Evolutionary conservation across 495 filamentous ascomycete genomes (phyloP).

Genomic region (Penicillium soppii): DNA sequence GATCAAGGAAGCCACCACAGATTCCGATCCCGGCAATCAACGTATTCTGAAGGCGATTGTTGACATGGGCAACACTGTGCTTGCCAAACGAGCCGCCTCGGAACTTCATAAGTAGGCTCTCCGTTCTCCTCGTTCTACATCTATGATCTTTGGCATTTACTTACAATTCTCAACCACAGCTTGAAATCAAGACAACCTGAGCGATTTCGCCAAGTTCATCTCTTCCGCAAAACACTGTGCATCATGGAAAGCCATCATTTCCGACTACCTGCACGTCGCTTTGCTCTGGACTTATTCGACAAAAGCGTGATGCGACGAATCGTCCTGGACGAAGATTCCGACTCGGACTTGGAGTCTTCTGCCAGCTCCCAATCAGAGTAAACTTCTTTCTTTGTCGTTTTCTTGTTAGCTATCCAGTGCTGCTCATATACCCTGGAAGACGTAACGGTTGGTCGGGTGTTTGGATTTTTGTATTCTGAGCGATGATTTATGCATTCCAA

Average conservation of each 20-base stretch:
- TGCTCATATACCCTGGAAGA: slow-evolving; percentile 7
- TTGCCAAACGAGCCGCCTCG: slow-evolving; percentile 71
- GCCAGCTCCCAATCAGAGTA: slow-evolving; percentile 21
- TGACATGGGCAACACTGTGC: slow-evolving; percentile 86
- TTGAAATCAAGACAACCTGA: slow-evolving; percentile 65
- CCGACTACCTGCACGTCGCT: slow-evolving; percentile 76
- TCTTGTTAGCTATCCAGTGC: not conserved
- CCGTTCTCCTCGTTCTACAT: not conserved
- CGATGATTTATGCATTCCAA: slow-evolving; percentile 11
- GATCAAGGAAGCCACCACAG: slow-evolving; percentile 49
- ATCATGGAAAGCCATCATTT: slow-evolving; percentile 91
- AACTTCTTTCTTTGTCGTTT: slow-evolving; percentile 8
- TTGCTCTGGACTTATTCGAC: slow-evolving; percentile 92
- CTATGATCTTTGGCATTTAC: not conserved
- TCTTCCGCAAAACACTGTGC: slow-evolving; percentile 81
- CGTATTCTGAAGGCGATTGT: slow-evolving; percentile 75
- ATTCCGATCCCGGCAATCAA: slow-evolving; percentile 66
- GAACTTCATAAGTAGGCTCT: slow-evolving; percentile 61
- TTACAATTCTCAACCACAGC: slow-evolving; percentile 34
- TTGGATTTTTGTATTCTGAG: slow-evolving; percentile 5
- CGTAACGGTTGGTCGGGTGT: slow-evolving; percentile 4
- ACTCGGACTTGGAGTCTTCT: slow-evolving; percentile 38
- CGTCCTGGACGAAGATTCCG: slow-evolving; percentile 65
- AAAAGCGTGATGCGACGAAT: slow-evolving; percentile 80
- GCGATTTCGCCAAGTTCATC: slow-evolving; percentile 68